Evolutionary conservation across 202 grass and related monocot genomes (phyloP), one percentile per base, ranked within the genome.

Genomic region (Carex sylvatica): DNA sequence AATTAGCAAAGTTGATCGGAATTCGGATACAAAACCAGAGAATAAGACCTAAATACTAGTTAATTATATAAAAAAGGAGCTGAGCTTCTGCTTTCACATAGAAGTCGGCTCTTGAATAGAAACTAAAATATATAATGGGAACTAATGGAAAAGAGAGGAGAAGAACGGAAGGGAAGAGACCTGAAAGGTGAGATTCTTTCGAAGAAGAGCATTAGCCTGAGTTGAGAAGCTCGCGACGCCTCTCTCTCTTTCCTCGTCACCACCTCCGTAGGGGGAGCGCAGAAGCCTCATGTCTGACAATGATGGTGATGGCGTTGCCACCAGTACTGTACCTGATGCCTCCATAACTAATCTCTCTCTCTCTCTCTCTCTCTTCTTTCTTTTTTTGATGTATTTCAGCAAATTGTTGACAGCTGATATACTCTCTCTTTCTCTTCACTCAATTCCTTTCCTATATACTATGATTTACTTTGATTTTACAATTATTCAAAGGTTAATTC

Each of bases 131-230:
- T 26, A 13, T 9, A 72, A 26, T 6, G 4, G 4, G 46, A 59
- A 74, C 11, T 74, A 61, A 38, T 64, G 36, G 9, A 36, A n/a
- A n/a, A n/a, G 81, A 65, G 64, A 26, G 2, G n/a, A n/a, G n/a
- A n/a, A n/a, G n/a, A 61, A 36, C 4, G 6, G 35, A 36, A 36
- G 35, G 31, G 4, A 7, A 24, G 59, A 4, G 74, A 92, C 93
- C 91, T 97, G 94, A 88, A 92, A 94, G 28, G 88, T 89, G 88
- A 97, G 91, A 86, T 97, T 97, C 91, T 97, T 97, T 84, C 91
- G 89, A 82, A 97, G 94, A 71, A 97, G 94, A 42, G 91, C 94
- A 85, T 97, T 92, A 66, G 94, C 94, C 83, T 97, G 94, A 46
- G 94, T 94, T 13, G 26, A 44, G 74, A 92, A 94, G 58, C 90